Percentiles rank a stretch among this genome's conserved stretches.
Evolutionary conservation across 306 rosid species (phyloP).

Genomic region (Mimosa pudica): DNA sequence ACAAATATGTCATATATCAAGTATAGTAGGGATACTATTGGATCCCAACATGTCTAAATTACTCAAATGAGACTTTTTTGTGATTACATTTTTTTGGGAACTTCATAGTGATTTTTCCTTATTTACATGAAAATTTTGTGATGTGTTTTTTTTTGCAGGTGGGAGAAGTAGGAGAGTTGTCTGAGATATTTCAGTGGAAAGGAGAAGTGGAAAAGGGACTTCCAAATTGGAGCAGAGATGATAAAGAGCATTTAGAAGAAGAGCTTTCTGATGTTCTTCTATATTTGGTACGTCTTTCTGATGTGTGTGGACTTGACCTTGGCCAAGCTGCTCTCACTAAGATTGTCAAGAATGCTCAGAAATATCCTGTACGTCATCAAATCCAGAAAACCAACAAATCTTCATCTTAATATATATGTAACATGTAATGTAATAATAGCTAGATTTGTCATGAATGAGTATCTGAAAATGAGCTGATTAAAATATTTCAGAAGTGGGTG

Average conservation of each 20-base stretch:
- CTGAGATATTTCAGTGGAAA: slow-evolving; percentile 84
- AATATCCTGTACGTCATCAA: slow-evolving; percentile 50
- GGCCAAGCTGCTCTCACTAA: slow-evolving; percentile 77
- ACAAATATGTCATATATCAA: too few relatives aligned
- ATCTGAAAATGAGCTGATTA: background rate
- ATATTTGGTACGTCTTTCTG: slow-evolving; percentile 69
- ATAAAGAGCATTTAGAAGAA: slow-evolving; percentile 74
- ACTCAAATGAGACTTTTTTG: too few relatives aligned
- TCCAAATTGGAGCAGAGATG: slow-evolving; percentile 73
- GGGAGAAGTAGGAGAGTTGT: slow-evolving; percentile 81
- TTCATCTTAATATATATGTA: background rate
- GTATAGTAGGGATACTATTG: too few relatives aligned
- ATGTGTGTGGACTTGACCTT: slow-evolving; percentile 76
- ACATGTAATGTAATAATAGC: background rate
- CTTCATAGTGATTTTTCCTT: too few relatives aligned
- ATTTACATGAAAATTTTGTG: background rate
- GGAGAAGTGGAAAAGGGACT: slow-evolving; percentile 84
- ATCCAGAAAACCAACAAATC: slow-evolving; percentile 18
- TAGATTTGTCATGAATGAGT: background rate
- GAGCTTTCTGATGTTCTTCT: slow-evolving; percentile 82
- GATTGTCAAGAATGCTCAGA: slow-evolving; percentile 64
- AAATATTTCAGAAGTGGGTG: background rate
- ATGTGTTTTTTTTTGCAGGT: slow-evolving; percentile 44
- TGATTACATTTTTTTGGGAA: too few relatives aligned
- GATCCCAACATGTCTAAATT: too few relatives aligned